phyloP scores from a whole-genome alignment of 2,329 filamentous ascomycete genomes.

The Aspergillus caelatus region DNA sequence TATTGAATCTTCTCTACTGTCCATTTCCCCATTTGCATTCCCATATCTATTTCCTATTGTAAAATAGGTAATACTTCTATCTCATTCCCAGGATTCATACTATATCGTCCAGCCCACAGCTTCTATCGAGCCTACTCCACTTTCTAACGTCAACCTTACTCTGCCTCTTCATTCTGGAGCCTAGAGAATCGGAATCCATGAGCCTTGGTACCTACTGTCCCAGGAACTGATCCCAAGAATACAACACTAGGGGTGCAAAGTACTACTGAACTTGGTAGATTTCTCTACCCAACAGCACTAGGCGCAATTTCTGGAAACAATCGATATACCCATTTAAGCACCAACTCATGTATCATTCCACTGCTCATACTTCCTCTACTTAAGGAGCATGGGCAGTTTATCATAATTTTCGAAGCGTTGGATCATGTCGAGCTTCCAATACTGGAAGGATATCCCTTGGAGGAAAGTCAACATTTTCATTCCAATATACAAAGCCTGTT shows the following conservation, averaged over 20 bases:
- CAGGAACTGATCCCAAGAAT: no score
- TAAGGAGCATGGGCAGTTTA: no score
- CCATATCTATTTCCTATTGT: not conserved
- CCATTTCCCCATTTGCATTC: not conserved
- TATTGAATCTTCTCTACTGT: not conserved
- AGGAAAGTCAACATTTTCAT: no score
- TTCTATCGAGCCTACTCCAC: not conserved
- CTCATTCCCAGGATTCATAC: not conserved
- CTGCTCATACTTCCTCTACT: no score
- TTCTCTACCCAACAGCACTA: not conserved
- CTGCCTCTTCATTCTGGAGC: not conserved
- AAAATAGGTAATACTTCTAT: not conserved
- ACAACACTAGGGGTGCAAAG: no score
- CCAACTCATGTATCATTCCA: no score
- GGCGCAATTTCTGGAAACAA: no score
- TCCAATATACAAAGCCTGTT: no score
- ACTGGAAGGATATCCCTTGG: no score
- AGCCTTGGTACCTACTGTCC: not conserved
- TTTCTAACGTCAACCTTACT: not conserved
- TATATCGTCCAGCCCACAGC: not conserved
- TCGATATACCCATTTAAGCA: no score
- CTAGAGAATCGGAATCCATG: not conserved
- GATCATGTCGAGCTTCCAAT: no score
- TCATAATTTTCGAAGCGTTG: no score
- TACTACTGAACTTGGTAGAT: not conserved